A percentile compares a stretch with the other conserved stretches of the same genome.
Evolutionary conservation across 2,329 filamentous ascomycete species (phyloP).

Genomic region (Westerdykella aurantiaca): DNA sequence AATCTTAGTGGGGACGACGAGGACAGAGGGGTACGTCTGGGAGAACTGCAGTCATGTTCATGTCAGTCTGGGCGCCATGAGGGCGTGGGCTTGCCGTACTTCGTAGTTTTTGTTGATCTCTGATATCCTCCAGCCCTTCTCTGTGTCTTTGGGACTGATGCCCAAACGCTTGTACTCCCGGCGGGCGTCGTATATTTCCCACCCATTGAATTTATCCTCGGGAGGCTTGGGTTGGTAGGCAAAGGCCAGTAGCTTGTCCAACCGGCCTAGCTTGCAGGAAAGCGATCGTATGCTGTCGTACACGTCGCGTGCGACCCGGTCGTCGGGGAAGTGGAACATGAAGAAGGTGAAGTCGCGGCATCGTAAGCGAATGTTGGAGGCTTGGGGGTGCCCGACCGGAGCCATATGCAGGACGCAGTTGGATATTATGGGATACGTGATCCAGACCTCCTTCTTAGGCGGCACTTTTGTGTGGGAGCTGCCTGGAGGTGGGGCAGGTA

Average conservation of each 20-base stretch:
- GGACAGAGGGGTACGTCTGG: slow-evolving; percentile 79
- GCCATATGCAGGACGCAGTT: slow-evolving; percentile 73
- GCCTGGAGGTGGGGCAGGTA: slow-evolving; percentile 38
- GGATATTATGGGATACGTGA: slow-evolving; percentile 87
- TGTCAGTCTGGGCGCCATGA: slow-evolving; percentile 1
- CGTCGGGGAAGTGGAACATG: slow-evolving; percentile 77
- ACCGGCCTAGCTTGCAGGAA: slow-evolving; percentile 73
- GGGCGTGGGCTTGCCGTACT: slow-evolving; percentile 32
- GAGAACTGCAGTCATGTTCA: slow-evolving; percentile 43
- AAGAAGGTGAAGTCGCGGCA: slow-evolving; percentile 93
- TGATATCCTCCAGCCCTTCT: slow-evolving; percentile 83
- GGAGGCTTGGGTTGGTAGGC: slow-evolving; percentile 68
- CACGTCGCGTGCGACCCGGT: slow-evolving; percentile 69
- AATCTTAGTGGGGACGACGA: slow-evolving; percentile 80
- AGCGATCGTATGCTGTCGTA: slow-evolving; percentile 79
- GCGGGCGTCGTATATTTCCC: slow-evolving; percentile 77
- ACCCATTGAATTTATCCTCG: slow-evolving; percentile 72
- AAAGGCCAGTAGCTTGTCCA: slow-evolving; percentile 91
- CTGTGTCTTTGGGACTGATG: slow-evolving; percentile 71
- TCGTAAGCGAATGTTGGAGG: slow-evolving; percentile 77
- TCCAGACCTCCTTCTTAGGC: slow-evolving; percentile 69
- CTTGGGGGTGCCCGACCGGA: slow-evolving; percentile 61
- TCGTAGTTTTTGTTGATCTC: slow-evolving; percentile 83
- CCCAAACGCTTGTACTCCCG: slow-evolving; percentile 84
- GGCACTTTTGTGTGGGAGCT: slow-evolving; percentile 37